These are phyloP conservation scores for Starmerella bombicola DNA, from an alignment of 805 yeast species.

Conservation along the genomic window DNA sequence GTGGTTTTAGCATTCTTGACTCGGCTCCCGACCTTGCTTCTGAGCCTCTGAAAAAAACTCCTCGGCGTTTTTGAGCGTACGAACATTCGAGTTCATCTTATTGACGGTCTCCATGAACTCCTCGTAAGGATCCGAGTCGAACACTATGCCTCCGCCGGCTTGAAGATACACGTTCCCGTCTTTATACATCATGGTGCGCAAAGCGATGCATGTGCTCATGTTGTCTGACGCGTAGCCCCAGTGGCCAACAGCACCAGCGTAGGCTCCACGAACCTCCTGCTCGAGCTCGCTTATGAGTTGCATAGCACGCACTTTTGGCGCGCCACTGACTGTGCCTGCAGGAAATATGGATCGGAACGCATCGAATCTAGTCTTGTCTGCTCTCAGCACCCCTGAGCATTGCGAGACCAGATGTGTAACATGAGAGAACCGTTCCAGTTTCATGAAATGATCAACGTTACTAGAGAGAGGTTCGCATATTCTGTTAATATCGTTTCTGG, in stretches of 20 bases:
- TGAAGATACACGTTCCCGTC: slow-evolving; percentile 84
- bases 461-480: slow-evolving; percentile 82
- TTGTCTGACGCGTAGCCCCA: slow-evolving; percentile 93
- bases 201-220: slow-evolving; percentile 96
- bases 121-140: slow-evolving; percentile 87
- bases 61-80: slow-evolving; percentile 88
- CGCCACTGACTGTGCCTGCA: slow-evolving; percentile 97
- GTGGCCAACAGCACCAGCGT: slow-evolving; percentile 97
- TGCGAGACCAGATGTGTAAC: slow-evolving; percentile 94
- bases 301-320: slow-evolving; percentile 97
- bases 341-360: slow-evolving; percentile 97
- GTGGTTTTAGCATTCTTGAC: not conserved
- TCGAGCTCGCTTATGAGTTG: slow-evolving; percentile 83
- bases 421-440: slow-evolving; percentile 88
- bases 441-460: slow-evolving; percentile 73
- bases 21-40: not conserved
- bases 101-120: slow-evolving; percentile 95
- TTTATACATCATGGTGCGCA: slow-evolving; percentile 92
- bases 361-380: slow-evolving; percentile 80
- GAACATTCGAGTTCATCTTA: slow-evolving; percentile 88
- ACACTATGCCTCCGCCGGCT: slow-evolving; percentile 98
- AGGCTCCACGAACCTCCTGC: slow-evolving; percentile 84
- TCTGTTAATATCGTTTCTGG: slow-evolving; percentile 90
- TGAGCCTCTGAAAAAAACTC: slow-evolving; percentile 25
- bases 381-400: slow-evolving; percentile 80